phyloP scores from a whole-genome alignment of 345 rosid species.

The Camelina sativa region DNA sequence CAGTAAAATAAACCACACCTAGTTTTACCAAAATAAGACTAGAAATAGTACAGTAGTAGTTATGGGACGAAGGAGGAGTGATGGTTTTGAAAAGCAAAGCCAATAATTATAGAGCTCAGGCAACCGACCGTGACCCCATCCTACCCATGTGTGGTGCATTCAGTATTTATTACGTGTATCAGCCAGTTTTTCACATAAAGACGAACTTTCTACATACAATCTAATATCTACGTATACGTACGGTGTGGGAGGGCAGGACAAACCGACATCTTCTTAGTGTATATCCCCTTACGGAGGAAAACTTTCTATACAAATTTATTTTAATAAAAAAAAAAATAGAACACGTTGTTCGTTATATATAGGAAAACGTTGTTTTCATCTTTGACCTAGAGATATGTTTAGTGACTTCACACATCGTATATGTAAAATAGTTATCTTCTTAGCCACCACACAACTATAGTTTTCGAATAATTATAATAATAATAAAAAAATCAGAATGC shows the following conservation, averaged over 20 bases:
- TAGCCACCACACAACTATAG: too few relatives aligned
- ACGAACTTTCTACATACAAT: conserved; percentile 28
- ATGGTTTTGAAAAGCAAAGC: conserved; percentile 14
- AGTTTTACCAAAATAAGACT: conserved; percentile 22
- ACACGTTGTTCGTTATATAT: too few relatives aligned
- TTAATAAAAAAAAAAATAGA: background rate
- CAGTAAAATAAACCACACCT: background rate
- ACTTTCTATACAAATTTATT: background rate
- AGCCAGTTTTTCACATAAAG: background rate
- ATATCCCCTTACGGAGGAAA: background rate
- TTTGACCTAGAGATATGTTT: background rate
- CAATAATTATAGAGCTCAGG: background rate
- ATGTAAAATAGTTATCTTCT: too few relatives aligned
- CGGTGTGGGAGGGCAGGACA: conserved; percentile 9
- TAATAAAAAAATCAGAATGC: too few relatives aligned
- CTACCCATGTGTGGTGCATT: conserved; percentile 37
- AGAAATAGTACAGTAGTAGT: conserved; percentile 9
- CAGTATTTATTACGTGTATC: conserved; percentile 6
- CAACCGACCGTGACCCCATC: conserved; percentile 29
- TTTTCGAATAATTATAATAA: too few relatives aligned
- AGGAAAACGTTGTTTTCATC: too few relatives aligned
- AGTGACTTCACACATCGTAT: background rate
- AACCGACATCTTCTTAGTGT: conserved; percentile 31
- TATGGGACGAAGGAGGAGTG: conserved; percentile 13
- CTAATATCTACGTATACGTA: background rate